phyloP scores from a whole-genome alignment of 108 stramenopile genomes.

The Cyclostephanos invisitatus region DNA sequence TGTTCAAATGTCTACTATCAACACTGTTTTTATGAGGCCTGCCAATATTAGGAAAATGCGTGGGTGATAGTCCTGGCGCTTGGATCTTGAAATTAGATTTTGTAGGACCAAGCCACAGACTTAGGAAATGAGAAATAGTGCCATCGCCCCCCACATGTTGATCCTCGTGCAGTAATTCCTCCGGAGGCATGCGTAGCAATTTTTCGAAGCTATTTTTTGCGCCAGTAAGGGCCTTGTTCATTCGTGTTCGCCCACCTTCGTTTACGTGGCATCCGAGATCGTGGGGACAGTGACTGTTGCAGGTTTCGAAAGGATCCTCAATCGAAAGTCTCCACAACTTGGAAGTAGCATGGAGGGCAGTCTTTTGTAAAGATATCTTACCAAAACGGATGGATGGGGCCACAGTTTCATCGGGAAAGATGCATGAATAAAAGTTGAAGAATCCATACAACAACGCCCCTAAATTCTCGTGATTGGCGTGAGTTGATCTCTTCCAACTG shows the following conservation, averaged over 20 bases:
- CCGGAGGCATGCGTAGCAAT: background rate
- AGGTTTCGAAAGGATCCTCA: slow-evolving; percentile 91
- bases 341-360: slow-evolving; percentile 45
- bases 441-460: slow-evolving; percentile 72
- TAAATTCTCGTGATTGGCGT: slow-evolving; percentile 25
- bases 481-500: slow-evolving; percentile 51
- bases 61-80: background rate
- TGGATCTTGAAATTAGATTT: background rate
- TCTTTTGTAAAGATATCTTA: slow-evolving; percentile 47
- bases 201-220: background rate
- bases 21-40: background rate
- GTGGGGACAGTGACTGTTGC: slow-evolving; percentile 73
- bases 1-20: background rate
- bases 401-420: slow-evolving; percentile 51
- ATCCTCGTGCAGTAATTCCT: too few species aligned
- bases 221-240: slow-evolving; percentile 25
- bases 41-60: background rate
- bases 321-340: slow-evolving; percentile 57
- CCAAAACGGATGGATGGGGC: slow-evolving; percentile 67
- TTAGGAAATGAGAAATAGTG: background rate
- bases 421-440: slow-evolving; percentile 67
- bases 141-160: background rate
- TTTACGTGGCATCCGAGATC: slow-evolving; percentile 68
- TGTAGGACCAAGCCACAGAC: background rate
- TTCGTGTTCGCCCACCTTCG: slow-evolving; percentile 50